Evolutionary conservation across 257 asterid genomes (phyloP).

Genomic region (Salvia miltiorrhiza): DNA sequence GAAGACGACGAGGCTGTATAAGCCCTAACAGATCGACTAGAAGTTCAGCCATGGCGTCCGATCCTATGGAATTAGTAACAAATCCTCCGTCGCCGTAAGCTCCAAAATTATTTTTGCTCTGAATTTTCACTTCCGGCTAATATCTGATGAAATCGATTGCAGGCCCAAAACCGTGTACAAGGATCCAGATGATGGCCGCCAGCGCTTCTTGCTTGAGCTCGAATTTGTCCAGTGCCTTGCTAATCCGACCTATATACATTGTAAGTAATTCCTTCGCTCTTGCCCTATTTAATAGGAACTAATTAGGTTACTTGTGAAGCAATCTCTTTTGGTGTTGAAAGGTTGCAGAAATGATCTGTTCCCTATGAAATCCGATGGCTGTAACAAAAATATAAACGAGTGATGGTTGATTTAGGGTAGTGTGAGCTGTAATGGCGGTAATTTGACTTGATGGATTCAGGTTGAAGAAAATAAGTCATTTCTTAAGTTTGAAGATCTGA

Average conservation of each 20-base stretch:
- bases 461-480: background rate
- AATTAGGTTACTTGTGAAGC: background rate
- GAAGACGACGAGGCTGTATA: too few relatives aligned
- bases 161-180: slow-evolving; percentile 53
- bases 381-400: background rate
- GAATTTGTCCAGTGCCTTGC: slow-evolving; percentile 93
- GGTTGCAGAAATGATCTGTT: background rate
- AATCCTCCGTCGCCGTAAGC: slow-evolving; percentile 45
- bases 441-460: too few relatives aligned
- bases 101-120: background rate
- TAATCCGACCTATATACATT: slow-evolving; percentile 86
- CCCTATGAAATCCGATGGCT: too few relatives aligned
- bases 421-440: background rate
- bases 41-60: slow-evolving; percentile 43
- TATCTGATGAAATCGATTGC: slow-evolving; percentile 16
- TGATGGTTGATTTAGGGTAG: background rate
- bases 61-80: slow-evolving; percentile 34
- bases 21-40: too few relatives aligned
- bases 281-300: background rate
- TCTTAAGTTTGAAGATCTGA: background rate
- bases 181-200: slow-evolving; percentile 96
- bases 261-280: slow-evolving; percentile 28
- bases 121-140: background rate
- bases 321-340: background rate
- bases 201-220: slow-evolving; percentile 83